Percentiles rank a stretch among this genome's conserved stretches.
These are phyloP conservation scores for Elsinoe ampelina DNA, from an alignment of 2,329 filamentous ascomycete species.

Conservation along the genomic window DNA sequence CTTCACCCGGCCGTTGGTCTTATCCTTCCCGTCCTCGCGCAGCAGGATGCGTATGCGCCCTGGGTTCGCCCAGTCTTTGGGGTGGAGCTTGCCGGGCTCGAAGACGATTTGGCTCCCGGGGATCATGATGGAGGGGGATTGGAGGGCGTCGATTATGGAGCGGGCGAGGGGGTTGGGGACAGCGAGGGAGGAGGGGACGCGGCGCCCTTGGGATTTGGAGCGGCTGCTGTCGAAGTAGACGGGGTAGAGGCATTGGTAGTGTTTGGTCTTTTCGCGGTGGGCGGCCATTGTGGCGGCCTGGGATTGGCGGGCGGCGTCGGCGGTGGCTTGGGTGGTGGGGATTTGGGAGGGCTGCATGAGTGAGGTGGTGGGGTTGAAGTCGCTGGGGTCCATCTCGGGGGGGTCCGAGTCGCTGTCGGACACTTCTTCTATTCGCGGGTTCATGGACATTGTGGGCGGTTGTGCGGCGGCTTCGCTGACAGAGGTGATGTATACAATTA, in stretches of 20 bases:
- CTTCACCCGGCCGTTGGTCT: slow-evolving; percentile 45
- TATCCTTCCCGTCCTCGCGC: slow-evolving; percentile 48
- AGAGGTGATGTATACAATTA: neutral
- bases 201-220: slow-evolving; percentile 67
- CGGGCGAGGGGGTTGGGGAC: slow-evolving; percentile 78
- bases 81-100: slow-evolving; percentile 86
- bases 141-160: slow-evolving; percentile 81
- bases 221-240: slow-evolving; percentile 82
- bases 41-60: slow-evolving; percentile 76
- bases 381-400: slow-evolving; percentile 66
- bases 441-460: slow-evolving; percentile 55
- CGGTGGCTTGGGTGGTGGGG: slow-evolving; percentile 21
- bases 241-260: slow-evolving; percentile 86
- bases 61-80: slow-evolving; percentile 96
- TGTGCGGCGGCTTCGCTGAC: neutral
- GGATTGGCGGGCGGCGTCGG: slow-evolving; percentile 23
- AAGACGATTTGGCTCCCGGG: slow-evolving; percentile 61
- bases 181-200: slow-evolving; percentile 62
- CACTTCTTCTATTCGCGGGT: slow-evolving; percentile 86
- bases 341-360: slow-evolving; percentile 19
- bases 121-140: slow-evolving; percentile 42
- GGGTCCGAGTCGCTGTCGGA: slow-evolving; percentile 70
- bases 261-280: slow-evolving; percentile 52
- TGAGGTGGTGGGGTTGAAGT: slow-evolving; percentile 30
- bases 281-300: slow-evolving; percentile 24